phyloP scores from a whole-genome alignment of 805 yeast genomes.

The Suhomyces sp. region DNA sequence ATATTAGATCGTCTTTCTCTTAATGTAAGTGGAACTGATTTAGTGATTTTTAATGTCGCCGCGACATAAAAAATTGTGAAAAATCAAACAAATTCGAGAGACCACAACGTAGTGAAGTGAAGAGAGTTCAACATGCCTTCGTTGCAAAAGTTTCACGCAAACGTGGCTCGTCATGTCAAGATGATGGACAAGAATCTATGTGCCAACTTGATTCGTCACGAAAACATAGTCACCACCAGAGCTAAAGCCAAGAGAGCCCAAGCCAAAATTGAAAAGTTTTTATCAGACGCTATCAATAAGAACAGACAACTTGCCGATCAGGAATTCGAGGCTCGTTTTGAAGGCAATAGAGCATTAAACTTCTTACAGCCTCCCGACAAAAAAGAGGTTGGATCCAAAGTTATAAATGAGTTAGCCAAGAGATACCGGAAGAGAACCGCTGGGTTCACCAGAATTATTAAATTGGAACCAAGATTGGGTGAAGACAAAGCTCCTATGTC shows the following conservation, averaged over 20 bases:
- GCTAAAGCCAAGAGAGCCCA: constrained; percentile 46
- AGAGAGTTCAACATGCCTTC: constrained; percentile 31
- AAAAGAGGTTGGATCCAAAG: constrained; percentile 43
- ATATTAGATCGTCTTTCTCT: too few species aligned
- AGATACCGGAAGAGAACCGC: constrained; percentile 64
- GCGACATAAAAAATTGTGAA: not conserved
- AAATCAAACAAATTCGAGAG: not conserved
- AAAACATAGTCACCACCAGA: constrained; percentile 41
- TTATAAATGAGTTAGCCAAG: constrained; percentile 60
- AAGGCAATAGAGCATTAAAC: constrained; percentile 17
- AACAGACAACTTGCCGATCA: constrained; percentile 18
- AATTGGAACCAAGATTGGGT: constrained; percentile 80
- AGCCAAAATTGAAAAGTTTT: constrained; percentile 37
- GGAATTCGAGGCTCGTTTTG: constrained; percentile 10
- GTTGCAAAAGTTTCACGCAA: constrained; percentile 39
- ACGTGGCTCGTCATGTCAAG: constrained; percentile 41
- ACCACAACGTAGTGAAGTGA: not conserved
- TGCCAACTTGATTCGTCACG: constrained; percentile 44
- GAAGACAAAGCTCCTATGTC: constrained; percentile 87
- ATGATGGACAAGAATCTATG: constrained; percentile 45
- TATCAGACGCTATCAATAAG: constrained; percentile 29
- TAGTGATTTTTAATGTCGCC: not conserved
- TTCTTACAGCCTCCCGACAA: constrained; percentile 28
- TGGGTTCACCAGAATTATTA: constrained; percentile 84
- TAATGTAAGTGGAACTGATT: too few species aligned